Base-by-base conservation (phyloP, 2,329 filamentous ascomycete species). In the Eutypa lata region DNA sequence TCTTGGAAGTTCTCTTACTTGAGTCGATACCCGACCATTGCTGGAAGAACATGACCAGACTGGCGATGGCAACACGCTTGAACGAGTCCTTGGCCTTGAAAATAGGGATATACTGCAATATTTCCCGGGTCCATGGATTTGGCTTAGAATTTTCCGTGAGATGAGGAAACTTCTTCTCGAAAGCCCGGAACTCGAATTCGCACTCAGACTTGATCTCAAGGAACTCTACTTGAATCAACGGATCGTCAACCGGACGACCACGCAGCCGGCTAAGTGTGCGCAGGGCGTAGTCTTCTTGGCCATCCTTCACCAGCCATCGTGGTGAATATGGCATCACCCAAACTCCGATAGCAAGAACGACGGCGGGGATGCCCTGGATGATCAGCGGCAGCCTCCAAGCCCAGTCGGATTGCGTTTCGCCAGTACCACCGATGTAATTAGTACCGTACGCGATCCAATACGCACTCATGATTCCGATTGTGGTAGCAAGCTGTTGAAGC, bases 31-130 rank as follows among this genome's bases (percentile, higher is more conserved):
- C 53, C 11, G 38, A 47, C 21, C 71, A 67, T 59, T 81, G 79
- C 52, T 84, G 80, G 62, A 83, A 84, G 61, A 84, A 83, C 72
- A 80, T 78, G 14, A 84, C 61, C 1, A 74, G 71, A 7, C 76
- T 66, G 21, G 79, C 82, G 18, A 83, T 70, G 46, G 65, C 56
- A 1, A 69, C 71, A 13, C 70, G 69, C 43, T 76, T 71, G 70
- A 76, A 77, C 61, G 75, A 78, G 3, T 77, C 76, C 16, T 66
- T 68, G 10, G 26, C 26, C 53, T 65, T 74, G 61, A 82, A 79
- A 53, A 76, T 78, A 59, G 82, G 80, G 1, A 66, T 58, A 71
- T 77, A 82, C 1, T 71, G 70, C 0, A 71, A 73, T 7, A 82
- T 24, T 54, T 82, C 79, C 2, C 79, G 68, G 47, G 74, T 72